Percentiles rank a stretch among this genome's conserved stretches.
Conservation (phyloP, 1,139 yeast species). For the Yamadazyma aaseri region DNA sequence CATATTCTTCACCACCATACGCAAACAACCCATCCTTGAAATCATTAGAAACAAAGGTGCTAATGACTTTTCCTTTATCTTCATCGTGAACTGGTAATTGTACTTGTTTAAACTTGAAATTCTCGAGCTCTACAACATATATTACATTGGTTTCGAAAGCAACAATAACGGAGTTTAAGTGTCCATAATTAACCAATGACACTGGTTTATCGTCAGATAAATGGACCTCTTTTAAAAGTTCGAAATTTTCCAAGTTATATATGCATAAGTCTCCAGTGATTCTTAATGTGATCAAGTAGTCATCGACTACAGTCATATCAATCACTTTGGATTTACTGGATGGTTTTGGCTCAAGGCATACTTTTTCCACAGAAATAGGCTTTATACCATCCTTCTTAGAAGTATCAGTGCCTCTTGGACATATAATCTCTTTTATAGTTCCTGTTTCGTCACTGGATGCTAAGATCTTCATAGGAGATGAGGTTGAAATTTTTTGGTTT, state of each 20-base stretch:
- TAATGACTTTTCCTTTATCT: slow-evolving; percentile 38
- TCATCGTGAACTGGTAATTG: slow-evolving; percentile 26
- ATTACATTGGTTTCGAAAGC: slow-evolving; percentile 52
- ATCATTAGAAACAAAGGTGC: slow-evolving; percentile 48
- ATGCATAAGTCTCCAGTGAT: slow-evolving; percentile 41
- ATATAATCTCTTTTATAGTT: slow-evolving; percentile 53
- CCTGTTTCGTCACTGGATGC: slow-evolving; percentile 60
- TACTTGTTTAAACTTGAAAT: slow-evolving; percentile 21
- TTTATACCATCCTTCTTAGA: slow-evolving; percentile 58
- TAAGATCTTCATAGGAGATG: slow-evolving; percentile 47
- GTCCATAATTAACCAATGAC: slow-evolving; percentile 28
- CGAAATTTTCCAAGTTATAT: slow-evolving; percentile 30
- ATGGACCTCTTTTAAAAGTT: slow-evolving; percentile 7
- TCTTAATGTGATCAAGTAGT: slow-evolving; percentile 42
- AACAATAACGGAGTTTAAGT: slow-evolving; percentile 32
- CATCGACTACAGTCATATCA: slow-evolving; percentile 24
- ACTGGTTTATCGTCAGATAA: slow-evolving; percentile 32
- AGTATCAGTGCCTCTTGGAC: slow-evolving; percentile 65
- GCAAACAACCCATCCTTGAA: slow-evolving; percentile 52
- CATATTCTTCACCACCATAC: slow-evolving; percentile 74
- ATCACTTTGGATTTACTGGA: slow-evolving; percentile 28
- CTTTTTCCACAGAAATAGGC: slow-evolving; percentile 46
- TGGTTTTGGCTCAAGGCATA: slow-evolving; percentile 33
- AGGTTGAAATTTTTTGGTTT: slow-evolving; percentile 2
- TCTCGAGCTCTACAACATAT: slow-evolving; percentile 37